These are phyloP conservation scores for Mucor mucedo DNA, from an alignment of 371 early-diverging fungal genomes.

Conservation along the genomic window DNA sequence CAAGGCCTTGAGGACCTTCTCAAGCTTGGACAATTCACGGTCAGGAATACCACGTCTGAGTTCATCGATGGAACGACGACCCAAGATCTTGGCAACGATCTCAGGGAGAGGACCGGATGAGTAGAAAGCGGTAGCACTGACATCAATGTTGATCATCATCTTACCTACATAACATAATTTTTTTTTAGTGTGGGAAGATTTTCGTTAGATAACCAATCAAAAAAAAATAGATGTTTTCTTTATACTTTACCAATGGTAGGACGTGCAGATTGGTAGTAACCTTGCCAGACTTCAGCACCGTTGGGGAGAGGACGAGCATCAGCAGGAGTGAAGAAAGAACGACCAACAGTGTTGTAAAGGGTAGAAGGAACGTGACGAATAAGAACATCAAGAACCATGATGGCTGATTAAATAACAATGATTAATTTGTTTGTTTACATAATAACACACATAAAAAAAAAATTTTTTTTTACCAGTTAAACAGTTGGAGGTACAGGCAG, in stretches of 20 bases:
- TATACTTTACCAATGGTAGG: conserved; percentile 65
- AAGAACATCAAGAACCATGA: conserved; percentile 85
- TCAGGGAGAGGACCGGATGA: conserved; percentile 72
- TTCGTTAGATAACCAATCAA: neutral
- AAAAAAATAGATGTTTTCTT: conserved; percentile 1
- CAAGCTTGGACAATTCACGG: conserved; percentile 68
- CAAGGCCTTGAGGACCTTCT: conserved; percentile 75
- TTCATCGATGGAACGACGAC: conserved; percentile 64
- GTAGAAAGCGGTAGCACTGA: conserved; percentile 88
- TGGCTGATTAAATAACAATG: conserved; percentile 45
- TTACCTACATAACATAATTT: conserved; percentile 27
- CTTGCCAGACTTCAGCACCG: conserved; percentile 93
- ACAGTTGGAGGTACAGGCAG: conserved; percentile 48
- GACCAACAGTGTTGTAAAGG: conserved; percentile 77
- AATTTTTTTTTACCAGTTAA: conserved; percentile 51
- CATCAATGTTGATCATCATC: conserved; percentile 88
- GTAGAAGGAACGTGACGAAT: conserved; percentile 81
- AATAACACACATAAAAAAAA: neutral
- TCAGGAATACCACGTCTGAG: conserved; percentile 69
- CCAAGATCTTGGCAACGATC: conserved; percentile 72
- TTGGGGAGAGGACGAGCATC: conserved; percentile 68
- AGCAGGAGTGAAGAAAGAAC: conserved; percentile 87
- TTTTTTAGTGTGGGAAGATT: neutral
- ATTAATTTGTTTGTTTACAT: neutral
- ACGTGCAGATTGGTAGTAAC: conserved; percentile 89